Base-by-base conservation (phyloP, 306 rosid species). In the Quercus variabilis region DNA sequence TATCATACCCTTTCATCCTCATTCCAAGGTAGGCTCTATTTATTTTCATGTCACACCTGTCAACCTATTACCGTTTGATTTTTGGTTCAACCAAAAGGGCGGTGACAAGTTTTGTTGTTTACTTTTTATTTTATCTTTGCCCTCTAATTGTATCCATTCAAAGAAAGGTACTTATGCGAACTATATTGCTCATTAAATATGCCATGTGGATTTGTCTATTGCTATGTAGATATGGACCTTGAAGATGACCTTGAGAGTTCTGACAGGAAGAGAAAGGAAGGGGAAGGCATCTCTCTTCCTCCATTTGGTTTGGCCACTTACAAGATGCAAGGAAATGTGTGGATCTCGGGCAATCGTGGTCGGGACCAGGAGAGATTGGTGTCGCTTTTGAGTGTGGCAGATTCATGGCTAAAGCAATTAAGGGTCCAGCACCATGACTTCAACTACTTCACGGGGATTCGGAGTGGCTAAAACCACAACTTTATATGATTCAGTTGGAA, bases 1-100 rank as follows among this genome's bases (percentile, higher is more conserved):
- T 96, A 93, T 88, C 98, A 96, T 86, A 96, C 98, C 4, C 94
- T 96, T 31, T 93, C 99, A 70, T 96, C 97, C 83, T 96, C 98
- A 14, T 96, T 96, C 80, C 99, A 90, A 88, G 99, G 99, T 96
- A 86, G 38, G 23, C 23, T 49, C 26, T 74, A 31, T 72, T 25
- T 68, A 33, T 31, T 4, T 49, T 46, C 41, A 15, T 49, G 68
- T 33, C 77, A 55, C 11, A 8, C 11, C 46, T 41, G 0, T 49
- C 54, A 49, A 13, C 54, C 54, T 49, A 49, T 1, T 49, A 12
- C 17, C 17, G 54, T 49, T 49, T 12, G 54, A 10, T 49, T 12
- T 49, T 49, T 49, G 54, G 15, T 49, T 49, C 54, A 49, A 49
- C 54, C 5, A 49, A 49, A 49, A 10, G 3, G 54, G 54, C 54